Evolutionary conservation across 129 eudicot genomes (phyloP).

Genomic region (Chrysanthemum seticuspe): DNA sequence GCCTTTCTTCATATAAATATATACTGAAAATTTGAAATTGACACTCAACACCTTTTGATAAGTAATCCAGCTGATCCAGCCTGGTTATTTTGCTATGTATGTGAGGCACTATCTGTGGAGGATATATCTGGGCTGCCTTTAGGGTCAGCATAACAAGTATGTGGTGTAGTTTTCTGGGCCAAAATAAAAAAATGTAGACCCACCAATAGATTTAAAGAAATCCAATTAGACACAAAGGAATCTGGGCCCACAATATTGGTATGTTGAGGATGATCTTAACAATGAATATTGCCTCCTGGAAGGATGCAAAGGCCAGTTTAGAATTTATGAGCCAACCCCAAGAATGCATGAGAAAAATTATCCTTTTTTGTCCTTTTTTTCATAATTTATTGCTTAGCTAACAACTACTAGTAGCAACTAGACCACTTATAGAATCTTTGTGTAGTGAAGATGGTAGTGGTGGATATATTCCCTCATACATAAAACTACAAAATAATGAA

Average conservation of each 20-base stretch:
- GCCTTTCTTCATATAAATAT: too few relatives aligned
- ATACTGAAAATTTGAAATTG: too few relatives aligned
- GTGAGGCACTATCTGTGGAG: neutral
- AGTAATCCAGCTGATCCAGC: slow-evolving; percentile 2
- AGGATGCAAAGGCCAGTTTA: slow-evolving; percentile 36
- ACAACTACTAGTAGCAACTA: slow-evolving; percentile 7
- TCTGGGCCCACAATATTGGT: slow-evolving; percentile 27
- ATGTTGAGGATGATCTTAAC: neutral
- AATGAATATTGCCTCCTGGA: slow-evolving; percentile 29
- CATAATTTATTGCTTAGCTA: neutral
- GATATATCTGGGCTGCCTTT: slow-evolving; percentile 14
- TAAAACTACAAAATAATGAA: neutral
- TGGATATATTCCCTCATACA: slow-evolving; percentile 31
- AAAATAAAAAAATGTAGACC: neutral
- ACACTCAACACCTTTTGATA: too few relatives aligned
- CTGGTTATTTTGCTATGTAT: too few relatives aligned
- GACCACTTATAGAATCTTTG: slow-evolving; percentile 22
- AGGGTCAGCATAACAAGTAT: neutral
- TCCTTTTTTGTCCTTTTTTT: neutral
- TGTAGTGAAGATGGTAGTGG: slow-evolving; percentile 13
- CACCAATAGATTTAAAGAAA: neutral
- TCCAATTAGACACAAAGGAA: slow-evolving; percentile 11
- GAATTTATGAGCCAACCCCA: slow-evolving; percentile 24
- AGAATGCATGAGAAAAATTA: slow-evolving; percentile 13
- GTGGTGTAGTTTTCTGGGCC: slow-evolving; percentile 16